Evolutionary conservation across 2,329 filamentous ascomycete species (phyloP).

Genomic region (Colletotrichum truncatum): DNA sequence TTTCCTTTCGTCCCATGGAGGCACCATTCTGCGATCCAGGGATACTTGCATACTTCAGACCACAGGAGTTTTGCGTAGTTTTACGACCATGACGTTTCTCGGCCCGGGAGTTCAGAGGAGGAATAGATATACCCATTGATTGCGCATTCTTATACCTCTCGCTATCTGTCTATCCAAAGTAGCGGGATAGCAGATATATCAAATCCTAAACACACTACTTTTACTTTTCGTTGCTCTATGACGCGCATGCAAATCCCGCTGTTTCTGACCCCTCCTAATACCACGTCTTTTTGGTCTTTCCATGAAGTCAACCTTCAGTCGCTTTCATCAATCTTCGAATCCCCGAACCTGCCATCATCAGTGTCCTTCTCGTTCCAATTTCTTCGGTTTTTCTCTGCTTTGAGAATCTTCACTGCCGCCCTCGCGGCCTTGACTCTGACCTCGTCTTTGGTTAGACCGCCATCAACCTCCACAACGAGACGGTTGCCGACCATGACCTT

Average conservation of each 20-base stretch:
- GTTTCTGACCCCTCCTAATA: too few species aligned
- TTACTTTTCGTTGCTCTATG: background rate
- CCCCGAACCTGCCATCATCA: background rate
- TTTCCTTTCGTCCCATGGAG: background rate
- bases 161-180: background rate
- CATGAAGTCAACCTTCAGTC: too few species aligned
- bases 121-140: slow-evolving; percentile 13
- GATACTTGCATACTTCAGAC: too few species aligned
- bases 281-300: too few species aligned
- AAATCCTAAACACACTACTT: background rate
- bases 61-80: background rate
- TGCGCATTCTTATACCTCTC: background rate
- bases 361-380: background rate
- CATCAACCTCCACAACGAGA: slow-evolving; percentile 53
- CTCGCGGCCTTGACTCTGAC: slow-evolving; percentile 65
- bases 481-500: slow-evolving; percentile 57
- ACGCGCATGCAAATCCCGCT: too few species aligned
- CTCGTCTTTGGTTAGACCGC: slow-evolving; percentile 60
- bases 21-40: too few species aligned
- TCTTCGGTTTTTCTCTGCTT: slow-evolving; percentile 21
- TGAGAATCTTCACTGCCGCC: slow-evolving; percentile 52
- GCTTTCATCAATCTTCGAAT: background rate
- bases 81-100: background rate
- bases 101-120: slow-evolving; percentile 6
- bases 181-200: background rate